Percentiles rank a stretch among this genome's conserved stretches.
These are phyloP conservation scores for Akanthomyces muscarius DNA, from an alignment of 2,329 filamentous ascomycete genomes.

Conservation along the genomic window DNA sequence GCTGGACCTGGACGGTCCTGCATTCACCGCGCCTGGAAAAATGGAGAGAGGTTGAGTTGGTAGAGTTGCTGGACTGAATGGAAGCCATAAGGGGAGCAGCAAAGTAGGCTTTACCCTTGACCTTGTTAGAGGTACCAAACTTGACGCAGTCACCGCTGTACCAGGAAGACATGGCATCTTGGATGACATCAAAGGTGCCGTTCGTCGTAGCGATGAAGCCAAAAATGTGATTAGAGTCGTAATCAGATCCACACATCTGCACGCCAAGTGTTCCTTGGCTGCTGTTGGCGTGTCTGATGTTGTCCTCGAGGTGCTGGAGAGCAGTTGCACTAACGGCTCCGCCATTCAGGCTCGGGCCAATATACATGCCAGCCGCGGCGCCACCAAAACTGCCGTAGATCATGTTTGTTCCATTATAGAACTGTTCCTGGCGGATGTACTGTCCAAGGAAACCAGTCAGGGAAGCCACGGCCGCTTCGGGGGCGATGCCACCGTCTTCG, in stretches of 20 bases:
- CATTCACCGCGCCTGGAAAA: constrained; percentile 4
- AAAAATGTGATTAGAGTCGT: constrained; percentile 27
- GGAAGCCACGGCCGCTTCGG: neutral
- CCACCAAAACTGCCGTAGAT: constrained; percentile 6
- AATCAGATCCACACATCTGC: neutral
- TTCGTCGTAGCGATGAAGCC: constrained; percentile 32
- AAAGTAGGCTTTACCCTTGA: constrained; percentile 23
- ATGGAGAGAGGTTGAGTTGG: neutral
- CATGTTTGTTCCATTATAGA: neutral
- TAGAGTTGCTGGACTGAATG: constrained; percentile 21
- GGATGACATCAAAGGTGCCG: constrained; percentile 29
- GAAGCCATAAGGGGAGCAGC: constrained; percentile 24
- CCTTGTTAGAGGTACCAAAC: constrained; percentile 21
- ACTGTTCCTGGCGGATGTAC: neutral
- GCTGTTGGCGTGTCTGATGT: constrained; percentile 15
- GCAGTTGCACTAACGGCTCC: constrained; percentile 19
- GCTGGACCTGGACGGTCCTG: constrained; percentile 12
- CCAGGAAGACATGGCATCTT: constrained; percentile 30
- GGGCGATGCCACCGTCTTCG: neutral
- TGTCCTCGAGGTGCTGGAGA: constrained; percentile 20
- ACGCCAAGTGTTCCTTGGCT: neutral
- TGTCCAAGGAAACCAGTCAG: neutral
- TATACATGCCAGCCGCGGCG: constrained; percentile 1
- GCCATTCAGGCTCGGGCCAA: neutral
- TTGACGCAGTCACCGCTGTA: constrained; percentile 27